A percentile compares a stretch with the other conserved stretches of the same genome.
These are phyloP conservation scores for Ophiostoma sp. DNA, from an alignment of 2,329 filamentous ascomycete species.

Conservation along the genomic window DNA sequence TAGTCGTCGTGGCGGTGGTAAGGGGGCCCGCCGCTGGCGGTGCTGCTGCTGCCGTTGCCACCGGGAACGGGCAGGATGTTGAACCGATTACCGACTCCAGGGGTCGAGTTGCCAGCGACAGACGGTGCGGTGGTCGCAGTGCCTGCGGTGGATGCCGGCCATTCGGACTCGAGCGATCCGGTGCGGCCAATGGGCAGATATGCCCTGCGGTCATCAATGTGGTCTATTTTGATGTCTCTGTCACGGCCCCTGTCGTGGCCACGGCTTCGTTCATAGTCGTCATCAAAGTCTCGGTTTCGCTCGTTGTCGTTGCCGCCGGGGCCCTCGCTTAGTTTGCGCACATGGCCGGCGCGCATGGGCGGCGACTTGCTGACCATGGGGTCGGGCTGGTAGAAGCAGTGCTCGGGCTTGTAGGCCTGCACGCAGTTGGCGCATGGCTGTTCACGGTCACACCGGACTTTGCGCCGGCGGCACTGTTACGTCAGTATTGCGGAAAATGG, in stretches of 20 bases:
- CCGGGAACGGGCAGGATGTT: constrained; percentile 12
- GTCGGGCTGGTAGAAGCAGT: constrained; percentile 28
- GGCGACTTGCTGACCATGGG: constrained; percentile 24
- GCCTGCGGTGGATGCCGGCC: constrained; percentile 22
- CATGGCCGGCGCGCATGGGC: constrained; percentile 18
- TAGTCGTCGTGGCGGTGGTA: constrained; percentile 20
- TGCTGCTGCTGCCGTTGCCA: background rate
- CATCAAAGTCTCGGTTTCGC: constrained; percentile 9
- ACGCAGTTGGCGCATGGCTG: constrained; percentile 41
- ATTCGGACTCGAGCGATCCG: constrained; percentile 22
- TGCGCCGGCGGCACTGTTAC: constrained; percentile 39
- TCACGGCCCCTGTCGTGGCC: background rate
- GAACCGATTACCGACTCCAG: constrained; percentile 15
- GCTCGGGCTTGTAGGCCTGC: constrained; percentile 31
- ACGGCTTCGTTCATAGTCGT: constrained; percentile 2
- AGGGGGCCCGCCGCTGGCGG: background rate
- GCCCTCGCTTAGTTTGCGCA: constrained; percentile 20
- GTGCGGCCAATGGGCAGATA: constrained; percentile 13
- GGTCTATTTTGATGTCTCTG: constrained; percentile 5
- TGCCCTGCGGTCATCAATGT: background rate
- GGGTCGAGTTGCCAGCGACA: constrained; percentile 42
- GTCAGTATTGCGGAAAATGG: background rate
- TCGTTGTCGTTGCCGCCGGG: constrained; percentile 19
- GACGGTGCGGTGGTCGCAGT: constrained; percentile 47
- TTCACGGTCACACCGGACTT: constrained; percentile 41